A percentile compares a stretch with the other conserved stretches of the same genome.
These are phyloP conservation scores for Rhytidhysteron rufulum DNA, from an alignment of 2,329 filamentous ascomycete species.

Conservation along the genomic window DNA sequence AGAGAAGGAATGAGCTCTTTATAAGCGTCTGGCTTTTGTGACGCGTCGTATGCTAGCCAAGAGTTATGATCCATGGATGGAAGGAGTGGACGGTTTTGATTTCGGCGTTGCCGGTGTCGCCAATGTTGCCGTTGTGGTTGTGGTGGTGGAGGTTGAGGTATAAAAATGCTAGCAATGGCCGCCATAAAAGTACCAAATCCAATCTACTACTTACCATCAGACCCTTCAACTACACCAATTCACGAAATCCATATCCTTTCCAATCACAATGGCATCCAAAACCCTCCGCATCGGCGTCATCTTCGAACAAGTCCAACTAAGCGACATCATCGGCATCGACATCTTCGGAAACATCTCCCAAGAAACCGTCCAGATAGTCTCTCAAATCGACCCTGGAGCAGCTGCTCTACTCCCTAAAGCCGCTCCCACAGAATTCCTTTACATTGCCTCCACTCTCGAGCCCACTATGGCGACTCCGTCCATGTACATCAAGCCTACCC, in stretches of 20 bases:
- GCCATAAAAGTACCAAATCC: too few species aligned
- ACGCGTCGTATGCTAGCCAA: too few species aligned
- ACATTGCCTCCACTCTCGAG: constrained; percentile 34
- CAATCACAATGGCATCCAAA: not conserved
- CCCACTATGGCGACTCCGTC: constrained; percentile 27
- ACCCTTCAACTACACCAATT: too few species aligned
- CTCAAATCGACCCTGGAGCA: constrained; percentile 9
- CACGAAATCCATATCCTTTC: too few species aligned
- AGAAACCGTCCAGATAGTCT: constrained; percentile 17
- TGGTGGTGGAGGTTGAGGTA: not conserved
- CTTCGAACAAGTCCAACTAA: constrained; percentile 37
- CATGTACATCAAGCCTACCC: constrained; percentile 33
- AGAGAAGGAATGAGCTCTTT: constrained; percentile 1
- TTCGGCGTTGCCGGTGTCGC: too few species aligned
- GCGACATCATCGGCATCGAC: constrained; percentile 40
- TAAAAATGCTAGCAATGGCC: not conserved
- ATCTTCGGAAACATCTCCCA: constrained; percentile 36
- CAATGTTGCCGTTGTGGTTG: not conserved
- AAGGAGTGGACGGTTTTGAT: too few species aligned
- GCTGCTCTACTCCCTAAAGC: constrained; percentile 15
- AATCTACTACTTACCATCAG: too few species aligned
- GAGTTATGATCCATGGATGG: too few species aligned
- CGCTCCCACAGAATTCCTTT: constrained; percentile 35
- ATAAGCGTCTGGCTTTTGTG: too few species aligned
- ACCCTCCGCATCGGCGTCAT: constrained; percentile 41